Evolutionary conservation across 305 asterid genomes (phyloP).

Genomic region (Andrographis paniculata): DNA sequence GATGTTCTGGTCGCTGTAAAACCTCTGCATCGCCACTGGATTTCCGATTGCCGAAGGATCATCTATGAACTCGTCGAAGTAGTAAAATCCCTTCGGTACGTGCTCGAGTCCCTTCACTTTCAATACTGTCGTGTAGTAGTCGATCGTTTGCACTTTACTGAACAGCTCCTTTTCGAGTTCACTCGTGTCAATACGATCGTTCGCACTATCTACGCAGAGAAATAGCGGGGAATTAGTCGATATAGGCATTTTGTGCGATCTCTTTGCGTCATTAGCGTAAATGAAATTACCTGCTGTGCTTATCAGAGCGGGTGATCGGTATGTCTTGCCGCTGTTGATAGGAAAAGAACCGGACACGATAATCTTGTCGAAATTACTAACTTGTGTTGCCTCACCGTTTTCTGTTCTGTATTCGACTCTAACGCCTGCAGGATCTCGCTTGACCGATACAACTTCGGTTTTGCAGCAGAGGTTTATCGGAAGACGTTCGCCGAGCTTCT

Average conservation of each 20-base stretch:
- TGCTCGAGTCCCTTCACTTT: constrained; percentile 61
- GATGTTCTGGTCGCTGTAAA: constrained; percentile 42
- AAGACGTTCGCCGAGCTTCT: constrained; percentile 41
- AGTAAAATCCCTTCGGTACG: constrained; percentile 65
- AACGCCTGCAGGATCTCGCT: constrained; percentile 30
- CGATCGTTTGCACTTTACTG: constrained; percentile 59
- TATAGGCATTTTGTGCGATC: neutral
- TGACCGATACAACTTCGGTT: constrained; percentile 49
- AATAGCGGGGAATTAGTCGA: neutral
- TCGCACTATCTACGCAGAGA: constrained; percentile 29
- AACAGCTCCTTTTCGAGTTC: constrained; percentile 57
- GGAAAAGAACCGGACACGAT: constrained; percentile 76
- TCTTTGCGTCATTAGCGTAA: no score
- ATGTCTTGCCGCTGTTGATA: constrained; percentile 36
- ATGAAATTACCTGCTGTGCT: constrained; percentile 38
- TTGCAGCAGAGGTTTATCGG: constrained; percentile 49
- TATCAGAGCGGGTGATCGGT: constrained; percentile 47
- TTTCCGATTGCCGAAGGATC: constrained; percentile 60
- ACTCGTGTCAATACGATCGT: constrained; percentile 32
- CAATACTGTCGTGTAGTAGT: constrained; percentile 67
- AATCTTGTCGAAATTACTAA: constrained; percentile 49
- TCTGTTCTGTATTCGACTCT: constrained; percentile 24
- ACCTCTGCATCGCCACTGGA: constrained; percentile 85
- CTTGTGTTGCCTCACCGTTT: constrained; percentile 23
- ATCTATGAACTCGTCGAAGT: constrained; percentile 63